A percentile compares a stretch with the other conserved stretches of the same genome.
These are phyloP conservation scores for Oemleria cerasiformis DNA, from an alignment of 306 rosid species.

Conservation along the genomic window DNA sequence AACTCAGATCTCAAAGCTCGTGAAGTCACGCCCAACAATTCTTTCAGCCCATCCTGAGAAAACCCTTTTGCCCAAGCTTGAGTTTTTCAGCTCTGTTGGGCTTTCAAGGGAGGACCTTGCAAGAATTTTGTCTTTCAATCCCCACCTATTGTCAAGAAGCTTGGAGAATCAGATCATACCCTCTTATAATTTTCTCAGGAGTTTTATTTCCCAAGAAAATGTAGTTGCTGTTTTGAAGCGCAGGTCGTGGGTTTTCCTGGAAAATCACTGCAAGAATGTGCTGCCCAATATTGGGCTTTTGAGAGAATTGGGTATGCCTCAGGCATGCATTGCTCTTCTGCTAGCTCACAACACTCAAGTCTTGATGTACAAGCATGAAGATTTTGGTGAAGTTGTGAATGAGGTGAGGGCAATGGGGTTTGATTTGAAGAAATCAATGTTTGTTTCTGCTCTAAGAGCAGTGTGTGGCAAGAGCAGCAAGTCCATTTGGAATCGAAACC, in stretches of 20 bases:
- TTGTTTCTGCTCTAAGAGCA: conserved; percentile 31
- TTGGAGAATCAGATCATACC: conserved; percentile 33
- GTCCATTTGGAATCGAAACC: conserved; percentile 38
- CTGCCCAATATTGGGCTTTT: conserved; percentile 27
- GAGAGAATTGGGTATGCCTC: conserved; percentile 33
- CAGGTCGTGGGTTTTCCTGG: background rate
- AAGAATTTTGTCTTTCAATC: background rate
- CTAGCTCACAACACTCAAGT: conserved; percentile 15
- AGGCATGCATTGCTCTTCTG: conserved; percentile 12
- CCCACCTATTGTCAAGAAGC: conserved; percentile 6
- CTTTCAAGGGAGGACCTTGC: conserved; percentile 28
- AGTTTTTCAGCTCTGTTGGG: conserved; percentile 36
- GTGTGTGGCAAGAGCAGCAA: conserved; percentile 14
- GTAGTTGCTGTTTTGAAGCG: conserved; percentile 1
- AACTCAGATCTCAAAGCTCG: conserved; percentile 25
- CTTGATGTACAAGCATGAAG: background rate
- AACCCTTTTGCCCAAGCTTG: conserved; percentile 41
- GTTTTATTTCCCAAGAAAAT: conserved; percentile 25
- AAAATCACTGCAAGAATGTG: background rate
- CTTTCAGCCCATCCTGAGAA: conserved; percentile 30
- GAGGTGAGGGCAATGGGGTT: conserved; percentile 45
- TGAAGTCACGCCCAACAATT: background rate
- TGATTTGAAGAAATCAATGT: conserved; percentile 14
- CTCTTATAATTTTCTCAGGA: conserved; percentile 22
- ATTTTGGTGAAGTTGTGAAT: conserved; percentile 4